Evolutionary conservation across 225 moss, liverwort and hornwort species (phyloP), one percentile per base, ranked within the genome.

Genomic region (Bryoerythrophyllum caledonicum): DNA sequence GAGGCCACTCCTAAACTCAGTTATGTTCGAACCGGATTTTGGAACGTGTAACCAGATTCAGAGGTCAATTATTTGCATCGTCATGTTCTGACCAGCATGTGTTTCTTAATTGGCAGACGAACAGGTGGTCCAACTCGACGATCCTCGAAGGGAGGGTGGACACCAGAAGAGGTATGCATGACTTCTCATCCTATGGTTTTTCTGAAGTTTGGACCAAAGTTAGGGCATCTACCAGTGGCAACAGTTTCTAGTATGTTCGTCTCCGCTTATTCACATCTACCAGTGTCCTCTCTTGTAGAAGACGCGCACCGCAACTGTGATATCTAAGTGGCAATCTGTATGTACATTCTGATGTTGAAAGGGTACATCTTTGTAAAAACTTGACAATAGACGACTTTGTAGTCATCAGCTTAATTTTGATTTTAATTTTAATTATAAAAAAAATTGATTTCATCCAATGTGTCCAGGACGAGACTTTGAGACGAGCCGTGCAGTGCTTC

Each of bases 131-230:
- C 97, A 34, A 99, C 97, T 35, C 87, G 97, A 74, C 87, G 94
- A 74, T 99, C 97, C 28, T 95, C 97, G 10, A 99, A 99, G 69
- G 97, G 97, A 83, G 97, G 97, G 38, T 99, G 97, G 97, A 99
- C 93, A 13, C 91, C 94, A 53, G 93, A 90, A 49, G 95, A 99
- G 93, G 97, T 99, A 89, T 59, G 65, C 23, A 20, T 24, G 10
- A 20, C 8, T 3, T 34, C 9, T 4, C 27, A 6, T 5, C 0
- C 0, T 24, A 13, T 17, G 15, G 7, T 30, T 12, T 26, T 25
- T 4, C 24, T 21, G 26, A 17, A 21, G 7, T 0, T 35, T 9
- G 46, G 5, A 8, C 24, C 16, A 21, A 37, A 27, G 11, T 0
- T 35, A 6, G 46, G 7, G 2, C 3, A 2, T 13, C 8, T 55